Percentiles rank a stretch among this genome's conserved stretches.
phyloP scores from a whole-genome alignment of 2,329 filamentous ascomycete species.

The Lasiodiplodia citricola region DNA sequence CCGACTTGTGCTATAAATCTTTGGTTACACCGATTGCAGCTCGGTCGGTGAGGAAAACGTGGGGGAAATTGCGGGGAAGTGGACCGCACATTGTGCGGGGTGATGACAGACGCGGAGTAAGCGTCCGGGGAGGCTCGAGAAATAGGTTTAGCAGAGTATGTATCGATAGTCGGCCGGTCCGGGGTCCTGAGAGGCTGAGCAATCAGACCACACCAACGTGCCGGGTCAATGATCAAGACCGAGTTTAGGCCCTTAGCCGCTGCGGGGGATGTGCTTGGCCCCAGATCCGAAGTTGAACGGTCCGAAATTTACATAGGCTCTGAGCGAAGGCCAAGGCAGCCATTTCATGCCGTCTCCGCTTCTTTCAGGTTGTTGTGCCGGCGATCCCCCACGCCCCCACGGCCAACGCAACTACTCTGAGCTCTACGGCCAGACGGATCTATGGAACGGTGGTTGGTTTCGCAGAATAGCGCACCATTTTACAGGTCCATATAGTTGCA shows the following conservation, averaged over 20 bases:
- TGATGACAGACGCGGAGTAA: background rate
- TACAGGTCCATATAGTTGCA: too few relatives aligned
- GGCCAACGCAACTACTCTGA: background rate
- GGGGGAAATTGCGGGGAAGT: background rate
- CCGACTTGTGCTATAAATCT: background rate
- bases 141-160: background rate
- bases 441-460: too few relatives aligned
- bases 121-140: background rate
- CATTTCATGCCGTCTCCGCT: background rate
- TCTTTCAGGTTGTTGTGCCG: background rate
- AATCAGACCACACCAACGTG: background rate
- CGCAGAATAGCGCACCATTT: too few relatives aligned
- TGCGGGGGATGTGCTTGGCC: background rate
- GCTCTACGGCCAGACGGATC: too few relatives aligned
- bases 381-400: background rate
- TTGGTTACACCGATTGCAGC: background rate
- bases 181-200: background rate
- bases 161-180: background rate
- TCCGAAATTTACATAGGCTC: background rate
- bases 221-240: background rate
- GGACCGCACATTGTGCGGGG: background rate
- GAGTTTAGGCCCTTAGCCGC: background rate
- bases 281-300: too few relatives aligned
- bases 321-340: background rate
- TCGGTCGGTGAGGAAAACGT: background rate